Percentiles rank a stretch among this genome's conserved stretches.
These are phyloP conservation scores for Annulohypoxylon truncatum DNA, from an alignment of 2,329 filamentous ascomycete species.

Conservation along the genomic window DNA sequence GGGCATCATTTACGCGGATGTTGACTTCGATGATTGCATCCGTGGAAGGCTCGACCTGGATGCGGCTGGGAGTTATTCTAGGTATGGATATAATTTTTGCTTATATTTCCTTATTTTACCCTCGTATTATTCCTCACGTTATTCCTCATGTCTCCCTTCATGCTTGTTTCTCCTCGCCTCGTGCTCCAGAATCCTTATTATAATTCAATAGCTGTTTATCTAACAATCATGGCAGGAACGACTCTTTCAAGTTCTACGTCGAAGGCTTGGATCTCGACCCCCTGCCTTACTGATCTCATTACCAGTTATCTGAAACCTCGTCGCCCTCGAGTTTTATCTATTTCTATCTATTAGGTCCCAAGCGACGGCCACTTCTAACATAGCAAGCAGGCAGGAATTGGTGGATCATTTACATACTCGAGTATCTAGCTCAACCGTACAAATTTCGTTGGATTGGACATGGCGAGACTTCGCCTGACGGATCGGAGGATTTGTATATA, in stretches of 20 bases:
- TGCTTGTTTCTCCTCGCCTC: neutral
- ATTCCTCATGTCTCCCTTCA: neutral
- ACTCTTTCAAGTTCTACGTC: conserved; percentile 71
- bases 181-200: neutral
- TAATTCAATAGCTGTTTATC: neutral
- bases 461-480: neutral
- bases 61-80: conserved; percentile 85
- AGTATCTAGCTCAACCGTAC: conserved; percentile 3
- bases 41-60: conserved; percentile 85
- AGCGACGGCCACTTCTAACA: neutral
- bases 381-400: neutral
- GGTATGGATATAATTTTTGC: conserved; percentile 60
- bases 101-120: neutral
- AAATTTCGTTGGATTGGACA: neutral
- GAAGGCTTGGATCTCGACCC: conserved; percentile 68
- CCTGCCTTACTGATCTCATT: conserved; percentile 60
- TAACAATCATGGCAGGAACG: conserved; percentile 57
- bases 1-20: conserved; percentile 75
- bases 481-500: neutral
- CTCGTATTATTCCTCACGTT: neutral
- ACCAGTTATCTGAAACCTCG: neutral
- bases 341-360: neutral
- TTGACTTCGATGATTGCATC: conserved; percentile 90
- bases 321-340: neutral
- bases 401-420: conserved; percentile 6